A percentile compares a stretch with the other conserved stretches of the same genome.
Conservation (phyloP, 352 stramenopile species). For the Hyaloperonospora brassicae region DNA sequence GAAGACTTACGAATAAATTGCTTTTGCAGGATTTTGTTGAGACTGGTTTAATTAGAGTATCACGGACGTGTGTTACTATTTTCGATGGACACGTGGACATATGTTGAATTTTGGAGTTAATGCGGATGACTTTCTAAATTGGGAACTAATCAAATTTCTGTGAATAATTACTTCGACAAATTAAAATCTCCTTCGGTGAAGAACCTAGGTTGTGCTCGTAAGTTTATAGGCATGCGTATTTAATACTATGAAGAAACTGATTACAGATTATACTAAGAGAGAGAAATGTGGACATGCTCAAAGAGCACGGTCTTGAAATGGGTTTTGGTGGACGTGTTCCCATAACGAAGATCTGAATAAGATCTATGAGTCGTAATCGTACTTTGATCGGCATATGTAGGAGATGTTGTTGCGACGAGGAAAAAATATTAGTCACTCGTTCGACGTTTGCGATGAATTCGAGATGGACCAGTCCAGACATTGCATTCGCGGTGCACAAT, state of each 20-base stretch:
- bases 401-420: neutral
- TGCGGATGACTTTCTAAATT: constrained; percentile 26
- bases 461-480: too few species aligned
- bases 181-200: constrained; percentile 7
- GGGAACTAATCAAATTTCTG: neutral
- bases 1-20: neutral
- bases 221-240: constrained; percentile 23
- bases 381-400: too few species aligned
- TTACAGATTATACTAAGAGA: constrained; percentile 15
- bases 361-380: neutral
- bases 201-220: constrained; percentile 16
- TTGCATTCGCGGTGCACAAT: too few species aligned
- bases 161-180: constrained; percentile 5
- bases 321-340: too few species aligned
- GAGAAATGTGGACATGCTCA: constrained; percentile 13
- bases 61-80: constrained; percentile 26
- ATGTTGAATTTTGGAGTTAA: constrained; percentile 18
- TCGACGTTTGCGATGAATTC: too few species aligned
- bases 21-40: constrained; percentile 6
- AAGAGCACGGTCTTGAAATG: constrained; percentile 3
- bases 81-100: neutral
- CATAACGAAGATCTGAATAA: too few species aligned
- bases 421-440: too few species aligned
- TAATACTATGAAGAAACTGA: constrained; percentile 1
- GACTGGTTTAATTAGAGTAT: constrained; percentile 16